These are phyloP conservation scores for Przewalskia tangutica DNA, from an alignment of 257 asterid species.

Conservation along the genomic window DNA sequence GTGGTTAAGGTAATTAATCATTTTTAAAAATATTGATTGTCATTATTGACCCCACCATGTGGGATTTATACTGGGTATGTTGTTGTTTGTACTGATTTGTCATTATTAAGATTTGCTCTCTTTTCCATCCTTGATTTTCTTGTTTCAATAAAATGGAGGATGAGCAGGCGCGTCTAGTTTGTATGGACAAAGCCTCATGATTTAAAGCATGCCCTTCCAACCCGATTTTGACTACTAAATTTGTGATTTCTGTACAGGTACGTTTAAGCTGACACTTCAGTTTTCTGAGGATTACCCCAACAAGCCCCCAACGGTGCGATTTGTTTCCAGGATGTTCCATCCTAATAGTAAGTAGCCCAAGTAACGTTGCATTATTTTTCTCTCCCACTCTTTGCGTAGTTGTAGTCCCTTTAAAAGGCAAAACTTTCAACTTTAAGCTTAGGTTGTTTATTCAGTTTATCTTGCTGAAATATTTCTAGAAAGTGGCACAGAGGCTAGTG, in stretches of 20 bases:
- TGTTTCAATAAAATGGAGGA: background rate
- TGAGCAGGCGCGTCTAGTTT: background rate
- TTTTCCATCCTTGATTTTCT: background rate
- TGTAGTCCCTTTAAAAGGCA: background rate
- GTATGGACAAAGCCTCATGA: background rate
- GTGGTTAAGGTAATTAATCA: background rate
- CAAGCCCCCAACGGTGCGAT: conserved; percentile 90
- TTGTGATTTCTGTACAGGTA: conserved; percentile 33
- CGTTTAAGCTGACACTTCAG: conserved; percentile 86
- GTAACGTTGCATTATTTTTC: background rate
- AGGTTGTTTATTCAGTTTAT: background rate
- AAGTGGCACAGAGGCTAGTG: background rate
- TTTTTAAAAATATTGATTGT: background rate
- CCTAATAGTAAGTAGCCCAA: conserved; percentile 74
- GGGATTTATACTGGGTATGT: too few relatives aligned
- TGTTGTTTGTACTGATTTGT: background rate
- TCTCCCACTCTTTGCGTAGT: background rate
- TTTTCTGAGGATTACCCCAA: conserved; percentile 90
- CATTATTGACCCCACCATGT: background rate
- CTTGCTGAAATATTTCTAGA: background rate
- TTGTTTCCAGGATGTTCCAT: conserved; percentile 93
- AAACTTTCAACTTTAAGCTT: background rate
- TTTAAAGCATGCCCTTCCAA: background rate
- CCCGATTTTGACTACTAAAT: background rate
- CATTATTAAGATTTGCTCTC: background rate